Percentiles rank a stretch among this genome's conserved stretches.
phyloP scores from a whole-genome alignment of 495 filamentous ascomycete species.

The Lophiotrema nucula region DNA sequence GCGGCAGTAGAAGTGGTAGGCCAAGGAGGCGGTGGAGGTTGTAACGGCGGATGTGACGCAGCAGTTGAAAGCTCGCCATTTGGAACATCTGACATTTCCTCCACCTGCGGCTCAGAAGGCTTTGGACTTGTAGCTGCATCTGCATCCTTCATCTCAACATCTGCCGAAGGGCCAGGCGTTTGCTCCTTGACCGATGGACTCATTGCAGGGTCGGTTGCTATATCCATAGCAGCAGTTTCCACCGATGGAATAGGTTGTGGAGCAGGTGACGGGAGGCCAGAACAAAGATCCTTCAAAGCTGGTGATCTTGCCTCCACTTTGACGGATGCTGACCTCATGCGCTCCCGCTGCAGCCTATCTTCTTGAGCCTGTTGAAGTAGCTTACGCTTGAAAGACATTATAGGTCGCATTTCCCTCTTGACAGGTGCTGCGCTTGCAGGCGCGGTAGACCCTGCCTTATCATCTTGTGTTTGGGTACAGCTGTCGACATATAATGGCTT shows the following conservation, averaged over 20 bases:
- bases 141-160: conserved; percentile 39
- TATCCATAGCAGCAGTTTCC: conserved; percentile 8
- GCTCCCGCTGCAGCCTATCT: conserved; percentile 25
- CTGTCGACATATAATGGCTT: conserved; percentile 30
- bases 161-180: conserved; percentile 5
- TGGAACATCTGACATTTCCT: conserved; percentile 22
- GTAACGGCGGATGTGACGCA: conserved; percentile 29
- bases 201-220: conserved; percentile 1
- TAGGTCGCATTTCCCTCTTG: conserved; percentile 5
- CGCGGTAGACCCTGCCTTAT: not conserved
- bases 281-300: conserved; percentile 21
- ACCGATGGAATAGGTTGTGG: not conserved
- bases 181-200: not conserved
- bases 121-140: conserved; percentile 8
- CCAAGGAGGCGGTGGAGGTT: conserved; percentile 36
- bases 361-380: conserved; percentile 22
- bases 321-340: conserved; percentile 26
- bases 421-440: not conserved
- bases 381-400: conserved; percentile 21
- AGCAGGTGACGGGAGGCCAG: conserved; percentile 16
- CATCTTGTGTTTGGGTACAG: conserved; percentile 32
- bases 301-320: conserved; percentile 28
- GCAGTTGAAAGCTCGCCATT: not conserved
- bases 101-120: conserved; percentile 2
- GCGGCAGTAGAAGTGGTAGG: conserved; percentile 8